A percentile compares a stretch with the other conserved stretches of the same genome.
These are phyloP conservation scores for Aspergillus alliaceus DNA, from an alignment of 2,329 filamentous ascomycete genomes.

Conservation along the genomic window DNA sequence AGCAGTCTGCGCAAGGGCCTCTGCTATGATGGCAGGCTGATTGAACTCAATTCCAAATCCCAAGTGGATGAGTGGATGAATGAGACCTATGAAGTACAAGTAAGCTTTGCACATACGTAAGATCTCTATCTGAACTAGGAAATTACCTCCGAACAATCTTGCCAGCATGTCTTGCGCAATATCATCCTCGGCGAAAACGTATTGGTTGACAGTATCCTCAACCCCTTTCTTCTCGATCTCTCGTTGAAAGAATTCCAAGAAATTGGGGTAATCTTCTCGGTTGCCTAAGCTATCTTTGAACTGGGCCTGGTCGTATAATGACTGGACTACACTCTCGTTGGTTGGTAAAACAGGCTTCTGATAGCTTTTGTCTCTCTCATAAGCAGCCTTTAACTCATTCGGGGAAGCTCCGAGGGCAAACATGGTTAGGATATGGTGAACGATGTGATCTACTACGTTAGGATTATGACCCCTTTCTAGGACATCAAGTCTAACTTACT, in stretches of 20 bases:
- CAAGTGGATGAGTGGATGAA: conserved; percentile 82
- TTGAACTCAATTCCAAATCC: conserved; percentile 81
- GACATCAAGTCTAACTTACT: conserved; percentile 37
- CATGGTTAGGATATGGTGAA: conserved; percentile 72
- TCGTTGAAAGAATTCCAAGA: conserved; percentile 71
- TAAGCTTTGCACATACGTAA: not conserved
- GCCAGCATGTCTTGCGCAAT: conserved; percentile 67
- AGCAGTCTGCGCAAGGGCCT: conserved; percentile 74
- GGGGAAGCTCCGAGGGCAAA: conserved; percentile 72
- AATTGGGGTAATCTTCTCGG: conserved; percentile 68
- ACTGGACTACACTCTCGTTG: conserved; percentile 53
- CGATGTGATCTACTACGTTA: conserved; percentile 64
- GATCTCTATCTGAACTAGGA: not conserved
- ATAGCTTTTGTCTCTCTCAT: conserved; percentile 64
- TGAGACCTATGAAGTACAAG: conserved; percentile 51
- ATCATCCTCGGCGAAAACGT: conserved; percentile 67
- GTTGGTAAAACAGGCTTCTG: conserved; percentile 58
- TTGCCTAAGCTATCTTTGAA: conserved; percentile 65
- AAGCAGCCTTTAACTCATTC: conserved; percentile 61
- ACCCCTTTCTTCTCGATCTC: conserved; percentile 68
- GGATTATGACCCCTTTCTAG: not conserved
- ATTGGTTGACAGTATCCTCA: conserved; percentile 62
- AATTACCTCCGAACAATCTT: conserved; percentile 64
- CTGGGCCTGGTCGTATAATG: conserved; percentile 57
- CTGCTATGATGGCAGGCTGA: conserved; percentile 77